Percentiles rank a stretch among this genome's conserved stretches.
Evolutionary conservation across 768 basidiomycete species (phyloP).

Genomic region (Tulasnella sp.): DNA sequence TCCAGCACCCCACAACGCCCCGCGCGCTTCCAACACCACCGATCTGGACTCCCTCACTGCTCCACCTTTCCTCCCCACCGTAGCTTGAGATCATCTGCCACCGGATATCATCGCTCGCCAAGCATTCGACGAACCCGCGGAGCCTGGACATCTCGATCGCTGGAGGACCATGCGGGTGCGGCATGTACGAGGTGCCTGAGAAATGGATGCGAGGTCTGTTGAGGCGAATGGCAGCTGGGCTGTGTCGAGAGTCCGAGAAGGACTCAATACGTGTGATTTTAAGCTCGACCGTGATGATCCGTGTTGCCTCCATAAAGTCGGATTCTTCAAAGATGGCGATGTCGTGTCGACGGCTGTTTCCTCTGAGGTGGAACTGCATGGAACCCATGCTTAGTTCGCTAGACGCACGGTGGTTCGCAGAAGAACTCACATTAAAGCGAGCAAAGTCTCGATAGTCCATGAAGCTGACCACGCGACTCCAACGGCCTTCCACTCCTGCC

Average conservation of each 20-base stretch:
- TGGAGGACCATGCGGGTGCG: neutral
- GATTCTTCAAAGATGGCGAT: conserved; percentile 52
- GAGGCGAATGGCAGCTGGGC: conserved; percentile 18
- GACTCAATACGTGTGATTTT: conserved; percentile 43
- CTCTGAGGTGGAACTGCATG: conserved; percentile 26
- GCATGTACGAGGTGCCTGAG: conserved; percentile 24
- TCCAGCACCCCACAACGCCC: conserved; percentile 68
- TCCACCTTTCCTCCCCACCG: conserved; percentile 29
- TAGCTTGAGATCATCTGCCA: conserved; percentile 29
- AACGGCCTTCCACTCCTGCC: conserved; percentile 73
- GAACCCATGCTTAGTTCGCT: conserved; percentile 34
- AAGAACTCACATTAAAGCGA: conserved; percentile 29
- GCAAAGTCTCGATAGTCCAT: conserved; percentile 61
- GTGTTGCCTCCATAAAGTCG: conserved; percentile 61
- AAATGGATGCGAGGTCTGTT: conserved; percentile 31
- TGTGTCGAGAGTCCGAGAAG: neutral
- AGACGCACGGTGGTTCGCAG: conserved; percentile 34
- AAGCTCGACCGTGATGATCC: conserved; percentile 58
- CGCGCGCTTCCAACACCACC: conserved; percentile 62
- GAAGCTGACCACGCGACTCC: conserved; percentile 70
- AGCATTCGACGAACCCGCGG: conserved; percentile 16
- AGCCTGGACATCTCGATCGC: conserved; percentile 22
- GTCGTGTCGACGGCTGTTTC: conserved; percentile 37
- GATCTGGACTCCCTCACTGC: conserved; percentile 41
- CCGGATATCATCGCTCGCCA: conserved; percentile 10